A percentile compares a stretch with the other conserved stretches of the same genome.
phyloP scores from a whole-genome alignment of 257 asterid genomes.

The Fraxinus cuspidata region DNA sequence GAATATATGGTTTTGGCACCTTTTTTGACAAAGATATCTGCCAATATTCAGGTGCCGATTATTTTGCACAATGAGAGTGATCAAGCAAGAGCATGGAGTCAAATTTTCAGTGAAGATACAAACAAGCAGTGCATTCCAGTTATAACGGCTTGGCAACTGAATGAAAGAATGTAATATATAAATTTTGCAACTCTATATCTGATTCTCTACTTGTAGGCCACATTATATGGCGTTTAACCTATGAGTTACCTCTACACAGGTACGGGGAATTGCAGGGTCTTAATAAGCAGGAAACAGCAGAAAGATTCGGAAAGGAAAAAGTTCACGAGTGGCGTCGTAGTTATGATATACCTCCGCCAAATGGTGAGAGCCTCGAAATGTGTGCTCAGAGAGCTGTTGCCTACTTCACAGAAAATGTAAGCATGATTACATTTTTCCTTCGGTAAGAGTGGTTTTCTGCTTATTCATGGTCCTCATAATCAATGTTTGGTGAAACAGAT shows the following conservation, averaged over 20 bases:
- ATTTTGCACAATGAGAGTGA: slow-evolving; percentile 77
- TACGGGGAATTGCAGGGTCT: slow-evolving; percentile 97
- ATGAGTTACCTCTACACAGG: slow-evolving; percentile 44
- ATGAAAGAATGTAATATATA: slow-evolving; percentile 80
- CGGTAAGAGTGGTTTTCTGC: background rate
- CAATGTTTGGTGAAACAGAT: slow-evolving; percentile 56
- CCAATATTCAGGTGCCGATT: slow-evolving; percentile 69
- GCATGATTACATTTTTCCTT: slow-evolving; percentile 12
- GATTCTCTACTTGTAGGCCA: background rate
- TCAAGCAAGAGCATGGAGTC: slow-evolving; percentile 85
- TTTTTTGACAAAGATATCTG: background rate
- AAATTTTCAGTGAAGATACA: slow-evolving; percentile 85
- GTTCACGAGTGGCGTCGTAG: slow-evolving; percentile 99
- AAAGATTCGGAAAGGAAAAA: slow-evolving; percentile 78
- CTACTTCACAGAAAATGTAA: slow-evolving; percentile 74
- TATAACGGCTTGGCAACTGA: slow-evolving; percentile 93
- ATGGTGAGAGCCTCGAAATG: slow-evolving; percentile 98
- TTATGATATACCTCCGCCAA: slow-evolving; percentile 92
- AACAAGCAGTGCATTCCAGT: slow-evolving; percentile 88
- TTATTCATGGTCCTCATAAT: slow-evolving; percentile 14
- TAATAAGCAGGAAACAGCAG: slow-evolving; percentile 96
- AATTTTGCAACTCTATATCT: slow-evolving; percentile 1
- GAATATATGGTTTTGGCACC: background rate
- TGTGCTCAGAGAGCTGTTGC: slow-evolving; percentile 99
- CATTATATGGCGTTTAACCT: slow-evolving; percentile 10